These are phyloP conservation scores for Hygrocybe punicea DNA, from an alignment of 768 basidiomycete genomes.

Conservation along the genomic window DNA sequence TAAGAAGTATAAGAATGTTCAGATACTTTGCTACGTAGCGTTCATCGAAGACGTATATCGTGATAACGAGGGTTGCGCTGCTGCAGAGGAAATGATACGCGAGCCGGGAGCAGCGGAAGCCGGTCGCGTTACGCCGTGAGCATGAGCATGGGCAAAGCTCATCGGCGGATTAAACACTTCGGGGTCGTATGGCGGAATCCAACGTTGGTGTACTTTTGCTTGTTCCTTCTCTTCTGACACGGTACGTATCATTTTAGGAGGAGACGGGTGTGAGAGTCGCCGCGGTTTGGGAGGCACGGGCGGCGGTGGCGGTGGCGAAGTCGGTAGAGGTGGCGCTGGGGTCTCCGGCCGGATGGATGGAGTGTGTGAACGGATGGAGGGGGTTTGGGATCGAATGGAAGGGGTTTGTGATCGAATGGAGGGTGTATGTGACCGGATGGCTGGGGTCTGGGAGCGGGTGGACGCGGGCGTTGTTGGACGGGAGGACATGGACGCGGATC, in stretches of 20 bases:
- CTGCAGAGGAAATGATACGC: not conserved
- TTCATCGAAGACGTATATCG: conserved; percentile 3
- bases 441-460: conserved; percentile 13
- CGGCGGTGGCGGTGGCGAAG: conserved; percentile 29
- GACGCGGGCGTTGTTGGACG: conserved; percentile 45
- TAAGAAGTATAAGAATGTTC: not conserved
- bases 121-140: not conserved
- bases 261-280: conserved; percentile 49
- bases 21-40: not conserved
- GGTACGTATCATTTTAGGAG: conserved; percentile 57
- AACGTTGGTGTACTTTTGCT: conserved; percentile 56
- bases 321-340: conserved; percentile 29
- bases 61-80: not conserved
- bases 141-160: not conserved
- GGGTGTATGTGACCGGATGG: conserved; percentile 22
- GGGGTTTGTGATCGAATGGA: conserved; percentile 23
- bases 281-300: conserved; percentile 43
- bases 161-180: conserved; percentile 4
- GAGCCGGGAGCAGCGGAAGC: conserved; percentile 5
- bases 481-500: conserved; percentile 55
- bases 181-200: conserved; percentile 51
- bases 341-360: conserved; percentile 31
- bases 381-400: conserved; percentile 31
- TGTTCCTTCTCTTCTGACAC: conserved; percentile 64
- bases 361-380: conserved; percentile 30